Base-by-base conservation (phyloP, 2,329 filamentous ascomycete species). In the Trichothecium sympodiale region DNA sequence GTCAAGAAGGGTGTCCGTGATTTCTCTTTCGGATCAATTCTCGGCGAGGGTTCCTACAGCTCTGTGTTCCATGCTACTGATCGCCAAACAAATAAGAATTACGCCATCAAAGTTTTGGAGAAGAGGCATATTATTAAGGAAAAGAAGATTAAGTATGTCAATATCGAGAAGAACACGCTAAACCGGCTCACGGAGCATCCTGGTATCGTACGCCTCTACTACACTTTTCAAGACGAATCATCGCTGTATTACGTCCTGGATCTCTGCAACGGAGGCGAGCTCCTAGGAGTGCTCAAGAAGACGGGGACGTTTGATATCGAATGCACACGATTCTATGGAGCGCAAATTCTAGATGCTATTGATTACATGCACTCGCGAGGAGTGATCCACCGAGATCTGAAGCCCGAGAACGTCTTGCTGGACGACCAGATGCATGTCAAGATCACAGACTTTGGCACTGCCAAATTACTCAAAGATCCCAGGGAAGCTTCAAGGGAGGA, bases 61-160 rank as follows among this genome's bases (percentile, higher is more conserved):
- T 95, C 88, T 8, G 91, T 98, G 27, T 77, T 91, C 44, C 77
- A 91, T 35, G 91, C 88, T 27, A 94, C 87, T 4, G 91, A 98
- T 58, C 79, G 89, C 41, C 86, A 94, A 57, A 94, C 86, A 1
- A 65, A 93, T 39, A 94, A 94, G 51, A 89, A 98, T 57, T 96
- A 96, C 53, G 91, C 91, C 17, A 88, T 98, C 62, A 98, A 98
- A 58, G 89, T 98, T 13, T 74, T 98, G 32, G 91, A 98, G 61
- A 98, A 98, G 63, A 77, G 87, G 50, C 91, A 98, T 58, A 98
- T 98, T 53, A 98, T 98, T 68, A 98, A 96, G 61, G 91, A 98
- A 63, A 96, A 94, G 61, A 98, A 98, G 70, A 94, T 98, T 52
- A 98, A 98, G 69, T 98, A 98, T 53, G 91, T 98, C 60, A 98